A percentile compares a stretch with the other conserved stretches of the same genome.
phyloP scores from a whole-genome alignment of 805 yeast genomes.

The Ogataea populi-albae region DNA sequence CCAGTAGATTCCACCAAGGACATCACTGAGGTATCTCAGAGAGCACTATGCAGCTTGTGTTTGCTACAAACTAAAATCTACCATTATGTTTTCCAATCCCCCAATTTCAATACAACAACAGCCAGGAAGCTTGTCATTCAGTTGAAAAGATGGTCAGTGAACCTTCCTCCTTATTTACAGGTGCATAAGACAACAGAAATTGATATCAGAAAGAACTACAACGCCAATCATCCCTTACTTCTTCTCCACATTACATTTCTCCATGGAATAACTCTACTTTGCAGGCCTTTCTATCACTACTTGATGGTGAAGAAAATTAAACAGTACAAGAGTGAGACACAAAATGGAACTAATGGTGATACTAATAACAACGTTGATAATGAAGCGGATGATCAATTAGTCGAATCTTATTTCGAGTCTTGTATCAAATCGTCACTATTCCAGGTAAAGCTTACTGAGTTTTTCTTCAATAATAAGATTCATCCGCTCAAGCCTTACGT shows the following conservation, averaged over 20 bases:
- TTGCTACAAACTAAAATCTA: constrained; percentile 32
- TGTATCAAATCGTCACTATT: constrained; percentile 37
- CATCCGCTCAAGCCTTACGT: constrained; percentile 38
- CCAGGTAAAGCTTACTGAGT: constrained; percentile 33
- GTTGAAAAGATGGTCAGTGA: constrained; percentile 35
- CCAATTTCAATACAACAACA: constrained; percentile 28
- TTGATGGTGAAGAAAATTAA: constrained; percentile 19
- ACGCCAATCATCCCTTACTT: constrained; percentile 26
- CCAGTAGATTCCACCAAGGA: constrained; percentile 21
- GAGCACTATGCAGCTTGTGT: constrained; percentile 30
- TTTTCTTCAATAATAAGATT: constrained; percentile 26
- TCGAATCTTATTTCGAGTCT: constrained; percentile 33
- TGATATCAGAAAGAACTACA: constrained; percentile 10
- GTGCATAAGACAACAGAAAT: constrained; percentile 25
- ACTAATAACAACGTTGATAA: constrained; percentile 2
- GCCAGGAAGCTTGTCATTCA: constrained; percentile 37
- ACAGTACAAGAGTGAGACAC: constrained; percentile 14
- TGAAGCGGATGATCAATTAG: constrained; percentile 11
- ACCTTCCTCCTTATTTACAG: constrained; percentile 33
- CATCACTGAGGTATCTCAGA: constrained; percentile 25
- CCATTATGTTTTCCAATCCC: constrained; percentile 32
- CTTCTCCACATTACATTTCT: constrained; percentile 37
- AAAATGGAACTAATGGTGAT: background rate
- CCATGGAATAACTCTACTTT: constrained; percentile 36
- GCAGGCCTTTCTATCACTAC: constrained; percentile 42